Conservation (phyloP, 139 green algal species). For the Auxenochlorella protothecoides region DNA sequence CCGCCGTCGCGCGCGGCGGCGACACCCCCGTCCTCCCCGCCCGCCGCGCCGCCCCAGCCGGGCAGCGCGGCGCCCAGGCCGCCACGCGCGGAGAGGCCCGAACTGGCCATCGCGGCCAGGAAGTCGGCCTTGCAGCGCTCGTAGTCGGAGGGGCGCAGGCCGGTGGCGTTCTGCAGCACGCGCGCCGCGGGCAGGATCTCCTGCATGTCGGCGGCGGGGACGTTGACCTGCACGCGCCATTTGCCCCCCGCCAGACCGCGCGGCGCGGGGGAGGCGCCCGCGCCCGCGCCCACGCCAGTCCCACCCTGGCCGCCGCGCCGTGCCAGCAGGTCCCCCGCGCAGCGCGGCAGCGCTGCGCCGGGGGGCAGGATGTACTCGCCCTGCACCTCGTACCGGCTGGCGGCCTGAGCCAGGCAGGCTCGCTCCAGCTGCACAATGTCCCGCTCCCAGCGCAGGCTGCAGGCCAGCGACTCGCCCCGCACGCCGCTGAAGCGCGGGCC, state of each 20-base stretch:
- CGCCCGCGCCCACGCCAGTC: background rate
- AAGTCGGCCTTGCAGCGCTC: constrained; percentile 61
- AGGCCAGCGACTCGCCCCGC: constrained; percentile 41
- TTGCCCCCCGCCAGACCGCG: constrained; percentile 31
- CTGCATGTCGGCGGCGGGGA: constrained; percentile 68
- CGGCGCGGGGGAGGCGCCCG: background rate
- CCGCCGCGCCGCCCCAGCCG: too few species aligned
- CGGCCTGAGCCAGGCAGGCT: too few species aligned
- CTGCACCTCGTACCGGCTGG: constrained; percentile 55
- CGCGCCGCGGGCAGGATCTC: constrained; percentile 79
- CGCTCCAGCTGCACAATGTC: constrained; percentile 75
- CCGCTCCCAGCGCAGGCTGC: constrained; percentile 61
- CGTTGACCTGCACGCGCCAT: constrained; percentile 31
- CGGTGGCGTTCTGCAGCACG: constrained; percentile 48
- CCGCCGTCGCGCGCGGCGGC: background rate
- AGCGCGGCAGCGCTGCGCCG: constrained; percentile 27
- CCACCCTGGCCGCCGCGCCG: background rate
- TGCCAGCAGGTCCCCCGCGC: constrained; percentile 22
- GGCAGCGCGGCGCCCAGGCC: too few species aligned
- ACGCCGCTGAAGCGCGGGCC: constrained; percentile 59
- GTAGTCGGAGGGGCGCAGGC: constrained; percentile 44
- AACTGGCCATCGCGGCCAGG: constrained; percentile 35
- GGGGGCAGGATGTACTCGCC: constrained; percentile 67
- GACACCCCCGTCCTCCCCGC: too few species aligned
- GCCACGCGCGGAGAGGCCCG: background rate